Base-by-base conservation (phyloP, 148 eudicot species). In the Polygonum maritimum region DNA sequence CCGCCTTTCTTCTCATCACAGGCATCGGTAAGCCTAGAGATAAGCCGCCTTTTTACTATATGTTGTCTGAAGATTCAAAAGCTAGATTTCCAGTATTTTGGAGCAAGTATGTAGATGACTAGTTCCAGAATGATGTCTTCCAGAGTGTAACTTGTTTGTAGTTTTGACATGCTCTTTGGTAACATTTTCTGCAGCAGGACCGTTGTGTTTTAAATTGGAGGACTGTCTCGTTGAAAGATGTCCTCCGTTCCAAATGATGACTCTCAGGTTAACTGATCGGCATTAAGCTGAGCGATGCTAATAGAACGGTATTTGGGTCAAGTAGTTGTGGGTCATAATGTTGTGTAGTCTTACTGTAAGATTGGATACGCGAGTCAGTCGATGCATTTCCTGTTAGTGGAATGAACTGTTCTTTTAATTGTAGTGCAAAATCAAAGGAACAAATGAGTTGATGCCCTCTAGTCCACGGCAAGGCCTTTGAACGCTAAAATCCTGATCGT, bases 131-230 rank as follows among this genome's bases (percentile, higher is more conserved):
- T 18, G 19, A 44, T n/a, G 26, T 60, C 38, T 60, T 22, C 36
- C 38, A 60, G 38, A n/a, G 9, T 54, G 22, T 54, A 54, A 54
- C n/a, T 3, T 54, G 60, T 33, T 16, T 67, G 44, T 36, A 67
- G 71, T 67, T 35, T 65, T 38, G 21, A 67, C 45, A 35, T 67
- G 11, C 38, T 67, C 44, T 36, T 35, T 36, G 44, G 5, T 38
- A 31, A 63, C 40, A 63, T 63, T 63, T 63, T 35, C 70, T 63
- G 70, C 40, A 33, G 70, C 71, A 67, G 71, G 71, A 36, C 36
- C 16, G 45, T 67, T 36, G 71, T 67, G 71, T 67, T 2, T 14
- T 36, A 41, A 35, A 67, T 63, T 63, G 70, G 70, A 63, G 41
- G 16, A 13, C 33, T 10, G 12, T 63, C 70, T 33, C 39, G 35